Base-by-base conservation (phyloP, 352 stramenopile genomes). In the Phytophthora hibernalis region DNA sequence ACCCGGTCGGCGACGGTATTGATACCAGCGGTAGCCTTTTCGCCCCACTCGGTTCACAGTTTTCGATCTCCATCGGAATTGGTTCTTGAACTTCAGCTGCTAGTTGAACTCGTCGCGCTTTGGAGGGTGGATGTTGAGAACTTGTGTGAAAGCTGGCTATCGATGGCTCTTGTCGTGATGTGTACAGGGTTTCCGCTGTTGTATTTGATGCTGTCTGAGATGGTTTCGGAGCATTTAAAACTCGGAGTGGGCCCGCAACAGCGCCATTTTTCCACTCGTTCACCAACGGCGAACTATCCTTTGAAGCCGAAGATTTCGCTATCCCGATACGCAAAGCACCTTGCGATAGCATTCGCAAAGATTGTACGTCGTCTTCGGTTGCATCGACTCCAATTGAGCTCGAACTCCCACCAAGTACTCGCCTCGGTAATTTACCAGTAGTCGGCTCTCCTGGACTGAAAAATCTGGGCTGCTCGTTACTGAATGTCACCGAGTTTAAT, bases 101-200 rank as follows among this genome's bases (percentile, higher is more conserved):
- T 51, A 61, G 59, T 51, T 86, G 77, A 33, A 86, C 55, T 49
- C 77, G 77, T 52, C 82, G 76, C 16, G 72, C 70, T 53, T 76
- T 82, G 11, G 51, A 52, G 13, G 22, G 15, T 5, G 35, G 55
- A 0, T 55, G 54, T 21, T 77, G 70, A 2, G 59, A 79, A 26
- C 69, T 82, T 13, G 66, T 72, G 42, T 86, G 72, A 40, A 75
- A 80, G 21, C 57, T 59, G 20, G 71, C 62, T 31, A 40, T 76
- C 2, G 72, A 76, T 26, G 50, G 40, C 18, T 77, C 77, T 30
- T 79, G 61, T 28, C 74, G 49, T 20, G 52, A 69, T 0, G 72
- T 42, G 30, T 73, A 68, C 11, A 82, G n/a, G 26, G 33, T 80
- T 52, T 87, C 79, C 1, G 38, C 43, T n/a, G 68, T 35, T 3